These are phyloP conservation scores for Talaromyces sp. DNA, from an alignment of 2,329 filamentous ascomycete species.

Conservation along the genomic window DNA sequence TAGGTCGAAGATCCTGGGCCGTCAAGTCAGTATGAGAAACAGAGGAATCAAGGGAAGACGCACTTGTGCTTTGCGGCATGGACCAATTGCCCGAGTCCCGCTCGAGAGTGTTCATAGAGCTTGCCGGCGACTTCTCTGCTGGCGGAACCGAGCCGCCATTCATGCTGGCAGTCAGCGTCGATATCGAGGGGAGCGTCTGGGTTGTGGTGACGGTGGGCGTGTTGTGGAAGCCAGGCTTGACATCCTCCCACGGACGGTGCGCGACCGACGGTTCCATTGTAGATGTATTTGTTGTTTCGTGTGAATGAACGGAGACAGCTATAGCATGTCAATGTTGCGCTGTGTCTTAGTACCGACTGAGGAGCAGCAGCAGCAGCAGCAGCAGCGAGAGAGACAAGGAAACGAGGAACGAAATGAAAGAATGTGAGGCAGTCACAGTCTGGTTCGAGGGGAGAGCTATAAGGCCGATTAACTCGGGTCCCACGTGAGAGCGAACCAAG, in stretches of 20 bases:
- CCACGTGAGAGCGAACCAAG: constrained; percentile 1
- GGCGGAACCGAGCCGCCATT: constrained; percentile 21
- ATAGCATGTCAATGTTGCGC: not conserved
- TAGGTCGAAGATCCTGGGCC: constrained; percentile 42
- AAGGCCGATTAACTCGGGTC: not conserved
- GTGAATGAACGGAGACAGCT: not conserved
- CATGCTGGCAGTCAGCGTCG: constrained; percentile 43
- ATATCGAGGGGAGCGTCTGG: constrained; percentile 43
- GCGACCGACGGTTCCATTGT: constrained; percentile 36
- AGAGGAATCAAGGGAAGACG: constrained; percentile 19
- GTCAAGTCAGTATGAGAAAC: constrained; percentile 17
- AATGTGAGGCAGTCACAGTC: not conserved
- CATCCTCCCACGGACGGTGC: constrained; percentile 41
- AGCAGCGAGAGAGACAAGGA: not conserved
- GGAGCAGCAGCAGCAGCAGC: not conserved
- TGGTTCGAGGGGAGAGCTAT: not conserved
- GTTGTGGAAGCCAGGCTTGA: constrained; percentile 28
- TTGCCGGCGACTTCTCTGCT: constrained; percentile 37
- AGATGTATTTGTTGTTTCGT: not conserved
- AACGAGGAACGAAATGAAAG: not conserved
- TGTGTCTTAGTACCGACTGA: not conserved
- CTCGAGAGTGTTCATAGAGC: constrained; percentile 42
- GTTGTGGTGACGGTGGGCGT: constrained; percentile 25
- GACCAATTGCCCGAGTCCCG: constrained; percentile 58
- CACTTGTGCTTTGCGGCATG: constrained; percentile 54